Base-by-base conservation (phyloP, 2,329 filamentous ascomycete genomes). In the Trichoderma polysporum region DNA sequence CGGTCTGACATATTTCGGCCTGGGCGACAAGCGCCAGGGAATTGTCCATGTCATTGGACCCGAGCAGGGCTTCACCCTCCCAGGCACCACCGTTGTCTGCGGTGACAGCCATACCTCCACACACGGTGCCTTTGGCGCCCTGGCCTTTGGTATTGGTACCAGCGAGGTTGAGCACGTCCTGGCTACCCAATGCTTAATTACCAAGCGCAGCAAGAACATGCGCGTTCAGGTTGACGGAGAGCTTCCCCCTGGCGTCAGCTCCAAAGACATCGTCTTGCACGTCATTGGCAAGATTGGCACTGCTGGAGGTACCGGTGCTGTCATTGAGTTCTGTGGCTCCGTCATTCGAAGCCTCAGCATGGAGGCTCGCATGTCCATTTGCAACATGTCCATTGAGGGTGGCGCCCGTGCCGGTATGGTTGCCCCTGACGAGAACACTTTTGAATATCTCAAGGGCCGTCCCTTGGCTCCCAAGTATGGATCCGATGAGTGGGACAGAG, bases 11-110 rank as follows among this genome's bases (percentile, higher is more conserved):
- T 98, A 97, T 82, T 99, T 99, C 77, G 95, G 95, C 69, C 89
- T 99, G 70, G 92, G 91, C 73, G 94, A 98, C 81, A 96, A 95
- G 86, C 90, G 95, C 71, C 95, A 99, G 82, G 95, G 95, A 72
- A 99, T 99, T 74, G 95, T 98, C 67, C 95, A 99, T 82, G 92
- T 99, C 75, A 98, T 99, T 74, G 95, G 95, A 39, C 95, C 95
- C 47, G 95, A 99, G 84, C 95, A 99, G 81, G 95, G 95, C 72
- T 99, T 99, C 84, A 99, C 95, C 66, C 90, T 98, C 41, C 95
- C 95, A 49, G 95, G 93, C 72, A 98, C 95, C 64, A 99, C 95
- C 3, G 91, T 98, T 41, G 95, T 98, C 71, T 98, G 95, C 77
- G 95, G 95, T 79, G 95, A 99, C 85, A 97, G 92, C 76, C 95